Evolutionary conservation across 345 rosid genomes (phyloP).

Genomic region (Citrus hindsii): DNA sequence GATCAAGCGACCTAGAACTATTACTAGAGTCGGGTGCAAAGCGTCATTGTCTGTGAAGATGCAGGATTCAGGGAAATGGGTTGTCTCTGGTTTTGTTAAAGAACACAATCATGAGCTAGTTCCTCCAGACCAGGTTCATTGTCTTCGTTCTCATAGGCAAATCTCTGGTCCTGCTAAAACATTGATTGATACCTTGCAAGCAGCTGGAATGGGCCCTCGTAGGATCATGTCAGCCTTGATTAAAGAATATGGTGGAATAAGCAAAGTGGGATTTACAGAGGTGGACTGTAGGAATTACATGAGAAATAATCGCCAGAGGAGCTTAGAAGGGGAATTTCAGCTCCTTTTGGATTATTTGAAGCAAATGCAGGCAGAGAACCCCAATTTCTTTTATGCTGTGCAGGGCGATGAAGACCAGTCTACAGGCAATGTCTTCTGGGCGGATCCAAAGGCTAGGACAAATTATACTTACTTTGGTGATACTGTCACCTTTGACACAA

Average conservation of each 20-base stretch:
- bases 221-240: conserved; percentile 49
- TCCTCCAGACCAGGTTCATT: conserved; percentile 47
- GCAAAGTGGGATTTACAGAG: conserved; percentile 50
- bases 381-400: conserved; percentile 45
- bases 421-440: conserved; percentile 47
- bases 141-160: conserved; percentile 48
- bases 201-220: conserved; percentile 51
- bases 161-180: conserved; percentile 50
- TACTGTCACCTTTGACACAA: conserved; percentile 48
- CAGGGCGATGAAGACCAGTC: conserved; percentile 42
- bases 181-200: conserved; percentile 48
- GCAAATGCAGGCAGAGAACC: conserved; percentile 43
- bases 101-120: conserved; percentile 49
- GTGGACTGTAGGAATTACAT: conserved; percentile 52
- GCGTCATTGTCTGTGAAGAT: conserved; percentile 42
- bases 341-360: conserved; percentile 48
- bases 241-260: conserved; percentile 48
- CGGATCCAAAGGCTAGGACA: conserved; percentile 42
- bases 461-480: conserved; percentile 53
- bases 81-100: conserved; percentile 36
- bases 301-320: conserved; percentile 46
- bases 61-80: conserved; percentile 53
- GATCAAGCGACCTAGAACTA: conserved; percentile 45
- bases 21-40: conserved; percentile 46
- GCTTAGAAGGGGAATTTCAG: conserved; percentile 41